Evolutionary conservation across 176 grass and related monocot species (phyloP).

Genomic region (Zizania latifolia): DNA sequence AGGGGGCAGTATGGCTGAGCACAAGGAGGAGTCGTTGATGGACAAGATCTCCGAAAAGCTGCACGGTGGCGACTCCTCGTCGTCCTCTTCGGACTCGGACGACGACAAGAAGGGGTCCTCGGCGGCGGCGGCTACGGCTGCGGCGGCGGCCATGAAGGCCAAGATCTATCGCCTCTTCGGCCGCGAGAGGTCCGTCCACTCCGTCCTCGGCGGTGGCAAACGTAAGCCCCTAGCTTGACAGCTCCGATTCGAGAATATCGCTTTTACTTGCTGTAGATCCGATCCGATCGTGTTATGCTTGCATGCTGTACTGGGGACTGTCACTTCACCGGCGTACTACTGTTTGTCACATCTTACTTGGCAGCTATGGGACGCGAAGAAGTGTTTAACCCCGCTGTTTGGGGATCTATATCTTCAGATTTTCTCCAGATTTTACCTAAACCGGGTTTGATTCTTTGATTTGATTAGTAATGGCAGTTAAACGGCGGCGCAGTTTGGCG

Average conservation of each 20-base stretch:
- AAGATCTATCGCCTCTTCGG: slow-evolving; percentile 79
- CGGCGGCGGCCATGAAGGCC: slow-evolving; percentile 28
- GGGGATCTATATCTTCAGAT: background rate
- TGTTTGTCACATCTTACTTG: background rate
- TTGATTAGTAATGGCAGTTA: background rate
- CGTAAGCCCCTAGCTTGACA: slow-evolving; percentile 31
- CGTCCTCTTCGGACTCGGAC: slow-evolving; percentile 75
- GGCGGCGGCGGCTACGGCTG: slow-evolving; percentile 32
- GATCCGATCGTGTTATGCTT: background rate
- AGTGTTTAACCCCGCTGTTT: background rate
- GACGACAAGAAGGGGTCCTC: slow-evolving; percentile 50
- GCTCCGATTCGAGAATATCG: background rate
- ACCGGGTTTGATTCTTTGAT: background rate
- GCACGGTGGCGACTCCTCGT: slow-evolving; percentile 48
- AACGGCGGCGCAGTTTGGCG: background rate
- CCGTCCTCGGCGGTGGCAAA: slow-evolving; percentile 60
- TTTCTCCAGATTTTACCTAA: background rate
- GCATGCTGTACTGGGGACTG: background rate
- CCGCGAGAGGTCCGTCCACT: slow-evolving; percentile 50
- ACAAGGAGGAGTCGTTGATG: slow-evolving; percentile 73
- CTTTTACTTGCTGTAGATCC: background rate
- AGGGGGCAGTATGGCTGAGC: slow-evolving; percentile 54
- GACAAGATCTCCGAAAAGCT: slow-evolving; percentile 70
- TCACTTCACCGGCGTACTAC: background rate
- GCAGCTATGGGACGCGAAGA: background rate